These are phyloP conservation scores for Aphanomyces astaci DNA, from an alignment of 352 stramenopile species.

Conservation along the genomic window DNA sequence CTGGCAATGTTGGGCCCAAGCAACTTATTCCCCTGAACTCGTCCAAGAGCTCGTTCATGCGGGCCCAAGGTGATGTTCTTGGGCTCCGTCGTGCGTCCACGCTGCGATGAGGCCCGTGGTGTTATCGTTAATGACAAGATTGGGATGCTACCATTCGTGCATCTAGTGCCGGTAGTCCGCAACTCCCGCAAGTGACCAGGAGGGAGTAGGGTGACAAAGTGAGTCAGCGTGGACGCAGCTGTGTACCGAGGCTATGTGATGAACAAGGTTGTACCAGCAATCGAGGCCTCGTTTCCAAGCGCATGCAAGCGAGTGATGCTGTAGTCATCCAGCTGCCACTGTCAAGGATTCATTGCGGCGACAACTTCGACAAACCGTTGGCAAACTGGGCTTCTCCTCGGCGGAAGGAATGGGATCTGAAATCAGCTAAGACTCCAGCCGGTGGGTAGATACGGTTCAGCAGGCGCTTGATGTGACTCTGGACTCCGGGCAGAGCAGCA, in stretches of 20 bases:
- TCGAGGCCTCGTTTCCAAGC: neutral
- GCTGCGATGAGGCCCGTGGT: neutral
- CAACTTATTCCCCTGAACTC: neutral
- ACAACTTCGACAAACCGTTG: no score
- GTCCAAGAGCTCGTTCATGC: neutral
- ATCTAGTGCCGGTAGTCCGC: neutral
- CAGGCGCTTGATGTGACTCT: no score
- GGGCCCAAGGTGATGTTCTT: slow-evolving; percentile 36
- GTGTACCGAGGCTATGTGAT: slow-evolving; percentile 23
- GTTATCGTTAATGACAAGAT: neutral
- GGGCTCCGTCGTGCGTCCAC: slow-evolving; percentile 16
- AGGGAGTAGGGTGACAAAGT: neutral
- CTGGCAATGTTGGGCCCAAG: neutral
- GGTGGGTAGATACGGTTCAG: no score
- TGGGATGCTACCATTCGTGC: neutral
- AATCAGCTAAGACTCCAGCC: no score
- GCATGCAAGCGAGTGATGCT: neutral
- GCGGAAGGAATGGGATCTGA: no score
- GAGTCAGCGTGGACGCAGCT: neutral
- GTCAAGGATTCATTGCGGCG: no score
- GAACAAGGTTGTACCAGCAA: neutral
- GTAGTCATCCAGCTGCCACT: no score
- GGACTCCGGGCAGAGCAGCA: no score
- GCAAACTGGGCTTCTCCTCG: no score
- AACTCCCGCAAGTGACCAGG: neutral